Conservation (phyloP, 148 eudicot genomes). For the Bassia scoparia region DNA sequence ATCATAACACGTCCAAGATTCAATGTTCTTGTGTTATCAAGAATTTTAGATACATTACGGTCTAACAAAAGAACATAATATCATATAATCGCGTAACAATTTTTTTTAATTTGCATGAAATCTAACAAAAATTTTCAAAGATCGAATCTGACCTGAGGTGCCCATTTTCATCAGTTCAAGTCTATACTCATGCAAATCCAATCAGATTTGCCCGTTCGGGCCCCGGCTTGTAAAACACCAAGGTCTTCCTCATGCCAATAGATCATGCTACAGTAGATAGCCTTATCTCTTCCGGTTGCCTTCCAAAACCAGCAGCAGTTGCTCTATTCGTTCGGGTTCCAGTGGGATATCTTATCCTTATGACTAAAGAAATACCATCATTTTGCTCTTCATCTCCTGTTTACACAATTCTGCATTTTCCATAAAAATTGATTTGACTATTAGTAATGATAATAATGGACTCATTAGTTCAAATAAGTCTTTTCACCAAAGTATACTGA, state of each 20-base stretch:
- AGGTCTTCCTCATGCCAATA: conserved; percentile 87
- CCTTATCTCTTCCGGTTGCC: conserved; percentile 84
- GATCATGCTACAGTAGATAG: conserved; percentile 67
- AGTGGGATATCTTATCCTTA: conserved; percentile 88
- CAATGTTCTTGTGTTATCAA: too few relatives aligned
- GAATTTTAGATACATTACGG: too few relatives aligned
- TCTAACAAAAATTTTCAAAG: neutral
- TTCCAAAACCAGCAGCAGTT: conserved; percentile 84
- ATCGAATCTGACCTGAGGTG: conserved; percentile 75
- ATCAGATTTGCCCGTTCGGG: conserved; percentile 77
- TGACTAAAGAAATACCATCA: conserved; percentile 92
- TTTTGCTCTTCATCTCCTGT: conserved; percentile 69
- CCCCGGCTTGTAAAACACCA: conserved; percentile 81
- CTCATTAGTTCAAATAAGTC: neutral
- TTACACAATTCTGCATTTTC: conserved; percentile 51
- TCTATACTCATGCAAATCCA: conserved; percentile 87
- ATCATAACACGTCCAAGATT: too few relatives aligned
- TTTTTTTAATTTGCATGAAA: too few relatives aligned
- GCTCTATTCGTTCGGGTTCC: conserved; percentile 89
- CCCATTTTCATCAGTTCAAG: conserved; percentile 81
- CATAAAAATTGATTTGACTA: neutral
- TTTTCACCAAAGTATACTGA: conserved; percentile 31
- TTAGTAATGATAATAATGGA: neutral
- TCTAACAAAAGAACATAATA: too few relatives aligned
- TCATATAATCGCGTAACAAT: too few relatives aligned